Evolutionary conservation across 1,139 yeast genomes (phyloP).

Genomic region (Blastobotrys arbuscula): DNA sequence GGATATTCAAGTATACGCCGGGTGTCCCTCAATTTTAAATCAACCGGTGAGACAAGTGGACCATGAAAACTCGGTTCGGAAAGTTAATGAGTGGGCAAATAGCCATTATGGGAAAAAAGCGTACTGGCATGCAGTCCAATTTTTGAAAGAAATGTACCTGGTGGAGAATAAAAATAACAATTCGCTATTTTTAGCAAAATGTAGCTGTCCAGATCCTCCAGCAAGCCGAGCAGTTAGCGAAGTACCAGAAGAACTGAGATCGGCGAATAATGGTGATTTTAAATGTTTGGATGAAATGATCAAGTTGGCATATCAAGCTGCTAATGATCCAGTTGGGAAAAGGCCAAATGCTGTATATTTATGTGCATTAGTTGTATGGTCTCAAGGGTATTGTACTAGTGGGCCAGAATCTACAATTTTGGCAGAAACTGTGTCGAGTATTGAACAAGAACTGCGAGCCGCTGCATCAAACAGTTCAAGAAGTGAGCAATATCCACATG

Average conservation of each 20-base stretch:
- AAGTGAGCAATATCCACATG: background rate
- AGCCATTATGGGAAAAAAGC: conserved; percentile 23
- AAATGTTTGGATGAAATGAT: conserved; percentile 17
- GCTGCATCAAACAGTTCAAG: background rate
- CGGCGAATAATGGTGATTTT: background rate
- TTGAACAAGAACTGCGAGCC: conserved; percentile 13
- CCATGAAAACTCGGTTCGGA: conserved; percentile 17
- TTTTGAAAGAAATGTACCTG: conserved; percentile 27
- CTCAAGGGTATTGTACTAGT: conserved; percentile 45
- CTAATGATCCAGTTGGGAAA: conserved; percentile 49
- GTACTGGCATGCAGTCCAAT: conserved; percentile 28
- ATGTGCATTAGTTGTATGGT: conserved; percentile 52
- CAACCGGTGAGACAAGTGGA: conserved; percentile 45
- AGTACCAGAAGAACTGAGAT: background rate
- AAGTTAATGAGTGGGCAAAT: conserved; percentile 19
- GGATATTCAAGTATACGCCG: conserved; percentile 73
- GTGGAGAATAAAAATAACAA: conserved; percentile 13
- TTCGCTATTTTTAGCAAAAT: conserved; percentile 15
- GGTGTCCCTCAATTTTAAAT: conserved; percentile 79
- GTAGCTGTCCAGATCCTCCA: conserved; percentile 15
- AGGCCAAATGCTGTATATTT: conserved; percentile 53
- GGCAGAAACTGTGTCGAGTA: conserved; percentile 12
- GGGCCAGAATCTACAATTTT: conserved; percentile 48
- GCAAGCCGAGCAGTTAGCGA: background rate
- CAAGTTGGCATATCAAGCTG: conserved; percentile 40